A percentile compares a stretch with the other conserved stretches of the same genome.
Conservation (phyloP, 345 rosid genomes). For the Hibiscus tridactylites region DNA sequence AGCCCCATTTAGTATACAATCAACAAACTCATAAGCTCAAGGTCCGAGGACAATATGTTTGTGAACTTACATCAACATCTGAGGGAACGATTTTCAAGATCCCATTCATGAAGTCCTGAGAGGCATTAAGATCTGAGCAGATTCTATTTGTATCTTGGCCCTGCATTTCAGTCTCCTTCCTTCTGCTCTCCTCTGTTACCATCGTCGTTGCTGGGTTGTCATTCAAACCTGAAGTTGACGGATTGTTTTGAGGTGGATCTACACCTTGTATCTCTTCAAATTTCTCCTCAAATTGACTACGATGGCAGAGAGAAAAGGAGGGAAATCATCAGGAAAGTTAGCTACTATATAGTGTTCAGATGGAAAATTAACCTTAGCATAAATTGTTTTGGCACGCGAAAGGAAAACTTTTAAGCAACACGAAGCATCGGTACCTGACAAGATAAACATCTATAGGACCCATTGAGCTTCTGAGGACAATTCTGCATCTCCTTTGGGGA, state of each 20-base stretch:
- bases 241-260: constrained; percentile 47
- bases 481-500: constrained; percentile 86
- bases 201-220: constrained; percentile 33
- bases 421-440: constrained; percentile 59
- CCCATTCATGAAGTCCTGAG: constrained; percentile 80
- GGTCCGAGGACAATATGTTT: neutral
- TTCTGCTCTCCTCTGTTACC: constrained; percentile 36
- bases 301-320: neutral
- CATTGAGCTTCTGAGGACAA: constrained; percentile 93
- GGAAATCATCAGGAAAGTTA: neutral
- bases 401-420: constrained; percentile 1
- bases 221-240: constrained; percentile 41
- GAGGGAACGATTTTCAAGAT: constrained; percentile 92
- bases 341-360: neutral
- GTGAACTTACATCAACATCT: constrained; percentile 72
- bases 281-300: constrained; percentile 86
- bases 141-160: constrained; percentile 40
- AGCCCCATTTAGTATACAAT: neutral
- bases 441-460: constrained; percentile 96
- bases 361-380: neutral
- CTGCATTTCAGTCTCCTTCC: constrained; percentile 43
- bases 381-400: neutral
- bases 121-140: constrained; percentile 43
- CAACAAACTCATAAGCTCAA: neutral
- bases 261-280: constrained; percentile 67